Base-by-base conservation (phyloP, 2,329 filamentous ascomycete genomes). In the Neoarthrinium moseri region DNA sequence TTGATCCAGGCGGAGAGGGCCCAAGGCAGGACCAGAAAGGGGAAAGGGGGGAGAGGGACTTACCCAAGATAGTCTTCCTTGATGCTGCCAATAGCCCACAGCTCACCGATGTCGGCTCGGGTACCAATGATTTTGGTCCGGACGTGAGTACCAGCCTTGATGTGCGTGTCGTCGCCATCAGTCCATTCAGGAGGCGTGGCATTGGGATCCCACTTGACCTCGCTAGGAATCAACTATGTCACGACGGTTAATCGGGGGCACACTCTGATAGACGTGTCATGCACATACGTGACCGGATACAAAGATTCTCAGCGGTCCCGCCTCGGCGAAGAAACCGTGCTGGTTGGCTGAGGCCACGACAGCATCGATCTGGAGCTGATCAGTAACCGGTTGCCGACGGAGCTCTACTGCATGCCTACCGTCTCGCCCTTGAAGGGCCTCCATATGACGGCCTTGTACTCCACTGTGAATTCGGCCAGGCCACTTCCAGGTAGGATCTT, bases 391-490 rank as follows among this genome's bases (percentile, higher is more conserved):
- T 30, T 37, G 43, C 45, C 30, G 20, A 29, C 55, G 46, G 46
- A 12, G 21, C 33, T 30, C 39, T 30, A 45, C 45, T 45, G 23
- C 37, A 33, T 49, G 71, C 86, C 70, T 83, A 95, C 94, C 67
- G 94, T 95, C 78, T 99, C 94, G 62, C 94, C 92, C 70, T 94
- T 92, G 77, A 97, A 99, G 10, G 94, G 94, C 61, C 92, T 83
- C 92, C 92, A 99, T 47, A 99, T 90, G 49, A 99, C 92, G 43
- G 94, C 94, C 50, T 91, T 89, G 66, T 96, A 99, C 59, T 88
- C 84, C 38, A 99, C 91, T 1, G 89, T 95, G 65, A 96, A 99
- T 69, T 96, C 90, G 17, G 94, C 92, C 56, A 95, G 79, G 8
- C 91, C 94, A 51, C 87, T 95, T 7, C 92, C 89, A 3, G 94